These are phyloP conservation scores for Starmerella stigmatis DNA, from an alignment of 805 yeast genomes.

Conservation along the genomic window DNA sequence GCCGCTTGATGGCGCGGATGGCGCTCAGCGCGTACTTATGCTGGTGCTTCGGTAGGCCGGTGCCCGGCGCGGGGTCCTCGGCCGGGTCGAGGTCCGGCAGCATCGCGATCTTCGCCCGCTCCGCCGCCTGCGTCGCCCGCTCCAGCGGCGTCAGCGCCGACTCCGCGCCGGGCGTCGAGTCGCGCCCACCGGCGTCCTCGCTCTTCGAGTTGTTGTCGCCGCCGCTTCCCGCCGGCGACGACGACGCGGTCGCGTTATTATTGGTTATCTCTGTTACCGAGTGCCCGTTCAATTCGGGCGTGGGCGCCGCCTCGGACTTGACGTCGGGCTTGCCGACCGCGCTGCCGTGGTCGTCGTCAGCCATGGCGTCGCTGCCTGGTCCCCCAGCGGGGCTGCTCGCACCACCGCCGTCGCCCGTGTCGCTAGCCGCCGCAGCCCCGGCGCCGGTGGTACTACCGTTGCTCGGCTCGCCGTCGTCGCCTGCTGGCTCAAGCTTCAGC, in stretches of 20 bases:
- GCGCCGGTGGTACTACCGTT: background rate
- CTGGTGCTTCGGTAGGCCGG: constrained; percentile 50
- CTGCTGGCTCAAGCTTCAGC: constrained; percentile 8
- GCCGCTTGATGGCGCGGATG: constrained; percentile 74
- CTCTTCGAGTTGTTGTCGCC: background rate
- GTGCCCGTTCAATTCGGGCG: constrained; percentile 18
- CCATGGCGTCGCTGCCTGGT: background rate
- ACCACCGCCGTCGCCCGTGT: background rate
- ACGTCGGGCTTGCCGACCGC: background rate
- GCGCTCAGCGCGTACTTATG: constrained; percentile 66
- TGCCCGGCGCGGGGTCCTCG: constrained; percentile 21
- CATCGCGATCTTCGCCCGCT: constrained; percentile 17
- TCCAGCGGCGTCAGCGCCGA: constrained; percentile 22
- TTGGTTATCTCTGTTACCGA: too few relatives aligned
- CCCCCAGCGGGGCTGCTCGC: too few relatives aligned
- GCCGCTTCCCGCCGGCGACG: background rate
- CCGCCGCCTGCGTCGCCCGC: constrained; percentile 24
- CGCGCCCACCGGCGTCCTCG: background rate
- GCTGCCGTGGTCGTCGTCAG: background rate
- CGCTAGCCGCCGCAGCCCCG: background rate
- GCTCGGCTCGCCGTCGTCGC: background rate
- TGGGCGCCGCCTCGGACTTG: constrained; percentile 8
- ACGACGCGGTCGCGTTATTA: too few relatives aligned
- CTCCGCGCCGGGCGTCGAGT: constrained; percentile 3
- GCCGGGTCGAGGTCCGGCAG: constrained; percentile 26